A percentile compares a stretch with the other conserved stretches of the same genome.
These are phyloP conservation scores for Aspergillus niger DNA, from an alignment of 2,329 filamentous ascomycete species.

Conservation along the genomic window DNA sequence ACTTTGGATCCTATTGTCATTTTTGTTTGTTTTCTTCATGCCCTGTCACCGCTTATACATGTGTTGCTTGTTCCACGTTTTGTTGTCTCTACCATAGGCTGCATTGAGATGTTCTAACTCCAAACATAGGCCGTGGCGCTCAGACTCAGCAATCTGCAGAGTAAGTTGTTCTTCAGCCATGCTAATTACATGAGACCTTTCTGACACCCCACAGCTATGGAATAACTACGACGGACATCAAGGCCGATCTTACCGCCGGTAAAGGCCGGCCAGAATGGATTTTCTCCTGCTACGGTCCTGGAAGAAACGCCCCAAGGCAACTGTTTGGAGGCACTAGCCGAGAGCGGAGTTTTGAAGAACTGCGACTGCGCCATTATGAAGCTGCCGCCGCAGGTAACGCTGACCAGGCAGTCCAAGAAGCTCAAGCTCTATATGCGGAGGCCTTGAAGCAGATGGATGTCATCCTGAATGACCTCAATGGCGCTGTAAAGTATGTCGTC, in stretches of 20 bases:
- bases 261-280: conserved; percentile 79
- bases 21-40: not conserved
- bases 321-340: conserved; percentile 76
- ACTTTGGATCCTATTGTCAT: not conserved
- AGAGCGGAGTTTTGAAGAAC: conserved; percentile 87
- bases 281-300: conserved; percentile 81
- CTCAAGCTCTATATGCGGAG: conserved; percentile 60
- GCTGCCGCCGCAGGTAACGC: conserved; percentile 63
- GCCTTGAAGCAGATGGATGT: conserved; percentile 71
- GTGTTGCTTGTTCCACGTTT: not conserved
- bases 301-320: conserved; percentile 73
- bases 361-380: conserved; percentile 71
- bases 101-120: not conserved
- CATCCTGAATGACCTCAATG: conserved; percentile 68
- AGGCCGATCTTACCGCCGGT: conserved; percentile 61
- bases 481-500: conserved; percentile 70
- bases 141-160: conserved; percentile 22
- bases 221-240: conserved; percentile 62
- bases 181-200: not conserved
- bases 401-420: conserved; percentile 54
- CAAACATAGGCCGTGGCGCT: not conserved
- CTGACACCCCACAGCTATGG: conserved; percentile 47
- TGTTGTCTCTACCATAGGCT: not conserved
- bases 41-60: not conserved
- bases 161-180: conserved; percentile 23